phyloP scores from a whole-genome alignment of 306 rosid species.

The Spatholobus suberectus region DNA sequence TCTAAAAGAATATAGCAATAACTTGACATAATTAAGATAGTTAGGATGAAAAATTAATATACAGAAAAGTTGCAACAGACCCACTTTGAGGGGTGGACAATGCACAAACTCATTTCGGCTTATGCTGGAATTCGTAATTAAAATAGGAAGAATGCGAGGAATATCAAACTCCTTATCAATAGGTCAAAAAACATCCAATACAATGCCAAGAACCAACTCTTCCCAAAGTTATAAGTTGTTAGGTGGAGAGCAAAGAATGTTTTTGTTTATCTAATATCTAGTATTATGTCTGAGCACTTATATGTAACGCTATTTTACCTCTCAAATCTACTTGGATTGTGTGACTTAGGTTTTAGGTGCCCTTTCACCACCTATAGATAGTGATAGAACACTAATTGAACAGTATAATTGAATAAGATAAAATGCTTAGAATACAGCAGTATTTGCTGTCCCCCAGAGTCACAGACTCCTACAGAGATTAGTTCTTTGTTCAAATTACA shows the following conservation, averaged over 20 bases:
- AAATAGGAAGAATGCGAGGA: background rate
- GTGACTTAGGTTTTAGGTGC: slow-evolving; percentile 11
- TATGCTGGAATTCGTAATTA: slow-evolving; percentile 17
- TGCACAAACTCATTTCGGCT: background rate
- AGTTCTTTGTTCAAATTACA: background rate
- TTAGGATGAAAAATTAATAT: slow-evolving; percentile 19
- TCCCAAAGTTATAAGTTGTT: background rate
- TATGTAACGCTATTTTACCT: background rate
- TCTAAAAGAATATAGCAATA: slow-evolving; percentile 50
- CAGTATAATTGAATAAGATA: background rate
- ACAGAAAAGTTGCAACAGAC: slow-evolving; percentile 29
- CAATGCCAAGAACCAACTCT: slow-evolving; percentile 24
- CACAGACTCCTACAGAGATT: background rate
- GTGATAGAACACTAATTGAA: background rate
- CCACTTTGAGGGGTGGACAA: background rate
- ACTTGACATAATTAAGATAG: slow-evolving; percentile 24
- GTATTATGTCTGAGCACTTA: slow-evolving; percentile 26
- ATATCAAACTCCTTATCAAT: slow-evolving; percentile 3
- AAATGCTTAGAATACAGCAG: background rate
- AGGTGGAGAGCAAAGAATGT: background rate
- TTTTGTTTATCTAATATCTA: background rate
- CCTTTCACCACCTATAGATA: slow-evolving; percentile 7
- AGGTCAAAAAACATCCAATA: background rate
- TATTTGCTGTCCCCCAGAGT: background rate
- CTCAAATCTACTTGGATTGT: slow-evolving; percentile 19